Conservation (phyloP, 2,329 filamentous ascomycete genomes). For the Nigrospora sphaerica region DNA sequence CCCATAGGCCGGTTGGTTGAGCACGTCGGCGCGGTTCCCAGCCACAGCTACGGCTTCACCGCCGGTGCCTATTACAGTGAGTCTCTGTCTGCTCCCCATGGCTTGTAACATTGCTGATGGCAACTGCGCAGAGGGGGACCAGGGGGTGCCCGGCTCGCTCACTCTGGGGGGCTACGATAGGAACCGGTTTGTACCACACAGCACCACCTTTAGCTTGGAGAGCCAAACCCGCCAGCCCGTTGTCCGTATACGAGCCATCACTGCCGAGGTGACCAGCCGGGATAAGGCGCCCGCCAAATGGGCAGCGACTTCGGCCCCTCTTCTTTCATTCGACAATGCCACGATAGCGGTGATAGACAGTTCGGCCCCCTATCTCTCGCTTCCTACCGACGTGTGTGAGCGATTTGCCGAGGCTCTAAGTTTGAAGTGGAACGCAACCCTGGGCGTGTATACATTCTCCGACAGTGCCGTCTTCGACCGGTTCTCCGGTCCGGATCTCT, state of each 20-base stretch:
- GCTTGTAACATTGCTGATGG: slow-evolving; percentile 10
- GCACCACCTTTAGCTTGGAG: slow-evolving; percentile 50
- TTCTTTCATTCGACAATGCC: slow-evolving; percentile 39
- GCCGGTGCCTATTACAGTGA: slow-evolving; percentile 67
- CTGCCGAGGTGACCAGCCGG: slow-evolving; percentile 26
- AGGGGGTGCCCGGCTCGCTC: slow-evolving; percentile 45
- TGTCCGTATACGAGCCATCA: slow-evolving; percentile 53
- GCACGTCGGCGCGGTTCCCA: slow-evolving; percentile 54
- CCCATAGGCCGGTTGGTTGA: slow-evolving; percentile 52
- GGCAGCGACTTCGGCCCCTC: slow-evolving; percentile 25
- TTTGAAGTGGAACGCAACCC: slow-evolving; percentile 56
- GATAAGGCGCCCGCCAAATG: slow-evolving; percentile 28
- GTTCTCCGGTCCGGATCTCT: slow-evolving; percentile 38
- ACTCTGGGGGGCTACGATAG: slow-evolving; percentile 66
- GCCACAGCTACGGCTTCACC: slow-evolving; percentile 69
- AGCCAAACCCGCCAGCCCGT: slow-evolving; percentile 48
- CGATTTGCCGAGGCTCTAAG: slow-evolving; percentile 58
- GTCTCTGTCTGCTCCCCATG: slow-evolving; percentile 14
- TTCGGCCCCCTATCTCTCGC: slow-evolving; percentile 57
- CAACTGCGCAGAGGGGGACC: slow-evolving; percentile 25
- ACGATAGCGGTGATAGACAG: slow-evolving; percentile 54
- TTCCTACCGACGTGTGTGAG: slow-evolving; percentile 53
- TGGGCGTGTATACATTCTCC: slow-evolving; percentile 58
- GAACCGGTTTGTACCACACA: slow-evolving; percentile 53
- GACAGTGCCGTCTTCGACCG: slow-evolving; percentile 43